These are phyloP conservation scores for Sclerotinia minor DNA, from an alignment of 2,329 filamentous ascomycete species.

Conservation along the genomic window DNA sequence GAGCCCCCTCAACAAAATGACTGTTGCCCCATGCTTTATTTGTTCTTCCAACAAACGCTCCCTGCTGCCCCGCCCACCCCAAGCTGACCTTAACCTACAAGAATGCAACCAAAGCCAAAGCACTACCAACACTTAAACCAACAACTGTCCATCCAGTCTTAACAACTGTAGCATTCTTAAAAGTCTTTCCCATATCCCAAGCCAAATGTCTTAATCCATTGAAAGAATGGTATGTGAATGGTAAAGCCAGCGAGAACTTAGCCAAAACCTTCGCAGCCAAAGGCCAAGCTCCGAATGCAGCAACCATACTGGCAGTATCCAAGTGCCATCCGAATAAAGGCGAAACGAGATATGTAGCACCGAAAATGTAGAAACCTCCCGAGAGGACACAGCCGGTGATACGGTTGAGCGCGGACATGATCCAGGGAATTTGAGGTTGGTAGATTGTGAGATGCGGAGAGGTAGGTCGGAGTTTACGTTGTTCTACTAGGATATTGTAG, in stretches of 20 bases:
- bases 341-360: slow-evolving; percentile 63
- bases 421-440: slow-evolving; percentile 69
- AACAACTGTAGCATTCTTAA: slow-evolving; percentile 65
- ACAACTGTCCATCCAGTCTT: slow-evolving; percentile 64
- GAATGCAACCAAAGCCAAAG: slow-evolving; percentile 42
- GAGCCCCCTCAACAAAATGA: neutral
- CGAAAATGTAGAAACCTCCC: slow-evolving; percentile 66
- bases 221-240: slow-evolving; percentile 67
- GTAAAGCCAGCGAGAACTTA: slow-evolving; percentile 60
- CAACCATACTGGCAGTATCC: slow-evolving; percentile 62
- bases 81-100: slow-evolving; percentile 26
- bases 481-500: slow-evolving; percentile 62
- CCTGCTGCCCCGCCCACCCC: too few species aligned
- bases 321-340: slow-evolving; percentile 68
- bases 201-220: slow-evolving; percentile 72
- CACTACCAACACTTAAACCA: slow-evolving; percentile 53
- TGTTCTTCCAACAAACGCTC: slow-evolving; percentile 7
- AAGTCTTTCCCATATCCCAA: slow-evolving; percentile 65
- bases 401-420: slow-evolving; percentile 59
- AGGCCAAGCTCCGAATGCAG: slow-evolving; percentile 63
- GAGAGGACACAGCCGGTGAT: slow-evolving; percentile 62
- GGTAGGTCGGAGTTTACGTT: slow-evolving; percentile 67
- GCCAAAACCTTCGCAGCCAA: slow-evolving; percentile 56
- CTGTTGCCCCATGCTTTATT: slow-evolving; percentile 5
- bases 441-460: slow-evolving; percentile 72